Percentiles rank a stretch among this genome's conserved stretches.
phyloP scores from a whole-genome alignment of 2,329 filamentous ascomycete genomes.

The Talaromyces piceae region DNA sequence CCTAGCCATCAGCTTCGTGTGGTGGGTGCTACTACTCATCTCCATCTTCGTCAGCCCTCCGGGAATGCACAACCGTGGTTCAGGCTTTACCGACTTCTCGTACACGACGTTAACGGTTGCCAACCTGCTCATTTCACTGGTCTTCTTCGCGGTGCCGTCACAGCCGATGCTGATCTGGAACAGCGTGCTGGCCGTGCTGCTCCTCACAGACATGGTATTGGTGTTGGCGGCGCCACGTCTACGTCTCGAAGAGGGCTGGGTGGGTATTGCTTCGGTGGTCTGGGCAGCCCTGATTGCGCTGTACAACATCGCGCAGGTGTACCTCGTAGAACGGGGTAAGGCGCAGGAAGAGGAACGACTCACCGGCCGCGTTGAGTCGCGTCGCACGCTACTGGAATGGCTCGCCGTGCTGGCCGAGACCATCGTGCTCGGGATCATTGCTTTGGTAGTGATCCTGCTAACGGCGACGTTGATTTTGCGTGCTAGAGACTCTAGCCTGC shows the following conservation, averaged over 20 bases:
- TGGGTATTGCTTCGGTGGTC: slow-evolving; percentile 75
- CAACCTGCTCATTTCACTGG: slow-evolving; percentile 65
- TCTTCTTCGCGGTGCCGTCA: slow-evolving; percentile 85
- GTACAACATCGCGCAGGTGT: slow-evolving; percentile 73
- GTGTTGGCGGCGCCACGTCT: slow-evolving; percentile 67
- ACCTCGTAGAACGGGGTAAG: slow-evolving; percentile 85
- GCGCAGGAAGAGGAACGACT: slow-evolving; percentile 84
- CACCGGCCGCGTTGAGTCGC: slow-evolving; percentile 79
- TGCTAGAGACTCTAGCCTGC: slow-evolving; percentile 67
- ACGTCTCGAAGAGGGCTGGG: slow-evolving; percentile 79
- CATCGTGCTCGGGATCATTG: slow-evolving; percentile 61
- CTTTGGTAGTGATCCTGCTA: slow-evolving; percentile 63
- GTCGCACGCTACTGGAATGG: slow-evolving; percentile 79
- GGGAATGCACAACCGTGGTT: slow-evolving; percentile 75
- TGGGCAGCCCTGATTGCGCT: slow-evolving; percentile 74
- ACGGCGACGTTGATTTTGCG: slow-evolving; percentile 74
- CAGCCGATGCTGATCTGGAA: slow-evolving; percentile 68
- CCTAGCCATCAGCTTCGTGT: slow-evolving; percentile 68
- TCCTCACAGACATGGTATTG: slow-evolving; percentile 70
- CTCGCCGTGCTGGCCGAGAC: slow-evolving; percentile 68
- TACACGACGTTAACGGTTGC: slow-evolving; percentile 72
- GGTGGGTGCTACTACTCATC: slow-evolving; percentile 87
- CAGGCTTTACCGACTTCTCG: slow-evolving; percentile 84
- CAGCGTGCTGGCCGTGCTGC: slow-evolving; percentile 56
- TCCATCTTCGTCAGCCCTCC: slow-evolving; percentile 87